Evolutionary conservation across 2,329 filamentous ascomycete genomes (phyloP).

Genomic region (Xylariaceae sp.): DNA sequence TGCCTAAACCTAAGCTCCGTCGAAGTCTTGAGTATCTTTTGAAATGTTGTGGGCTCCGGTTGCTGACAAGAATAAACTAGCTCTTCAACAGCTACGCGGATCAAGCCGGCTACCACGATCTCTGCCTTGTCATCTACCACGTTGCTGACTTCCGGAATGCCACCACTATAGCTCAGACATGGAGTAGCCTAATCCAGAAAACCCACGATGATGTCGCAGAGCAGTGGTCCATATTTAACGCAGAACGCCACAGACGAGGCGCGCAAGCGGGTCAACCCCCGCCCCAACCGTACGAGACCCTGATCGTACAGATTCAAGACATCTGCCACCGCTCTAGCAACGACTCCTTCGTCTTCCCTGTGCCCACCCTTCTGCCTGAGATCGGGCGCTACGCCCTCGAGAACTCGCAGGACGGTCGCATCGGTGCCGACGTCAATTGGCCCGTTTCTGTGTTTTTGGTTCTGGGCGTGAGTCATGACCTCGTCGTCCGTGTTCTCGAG

Average conservation of each 20-base stretch:
- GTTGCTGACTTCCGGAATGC: slow-evolving; percentile 88
- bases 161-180: slow-evolving; percentile 80
- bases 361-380: slow-evolving; percentile 61
- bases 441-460: slow-evolving; percentile 59
- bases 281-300: slow-evolving; percentile 68
- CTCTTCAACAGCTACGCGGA: slow-evolving; percentile 95
- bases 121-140: slow-evolving; percentile 91
- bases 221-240: slow-evolving; percentile 42
- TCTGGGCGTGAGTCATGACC: slow-evolving; percentile 59
- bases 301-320: slow-evolving; percentile 65
- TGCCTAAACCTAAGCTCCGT: slow-evolving; percentile 16
- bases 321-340: slow-evolving; percentile 67
- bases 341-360: slow-evolving; percentile 68
- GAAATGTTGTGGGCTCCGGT: not conserved
- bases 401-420: slow-evolving; percentile 59
- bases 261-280: slow-evolving; percentile 41
- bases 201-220: slow-evolving; percentile 62
- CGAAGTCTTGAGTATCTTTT: not conserved
- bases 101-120: slow-evolving; percentile 88
- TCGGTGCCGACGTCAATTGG: slow-evolving; percentile 60
- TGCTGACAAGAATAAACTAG: slow-evolving; percentile 44
- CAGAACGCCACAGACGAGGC: slow-evolving; percentile 45
- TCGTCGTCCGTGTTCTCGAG: slow-evolving; percentile 60
- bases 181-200: slow-evolving; percentile 78
- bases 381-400: slow-evolving; percentile 65